Base-by-base conservation (phyloP, 371 early-diverging fungal genomes). In the Dichotomocladium elegans region DNA sequence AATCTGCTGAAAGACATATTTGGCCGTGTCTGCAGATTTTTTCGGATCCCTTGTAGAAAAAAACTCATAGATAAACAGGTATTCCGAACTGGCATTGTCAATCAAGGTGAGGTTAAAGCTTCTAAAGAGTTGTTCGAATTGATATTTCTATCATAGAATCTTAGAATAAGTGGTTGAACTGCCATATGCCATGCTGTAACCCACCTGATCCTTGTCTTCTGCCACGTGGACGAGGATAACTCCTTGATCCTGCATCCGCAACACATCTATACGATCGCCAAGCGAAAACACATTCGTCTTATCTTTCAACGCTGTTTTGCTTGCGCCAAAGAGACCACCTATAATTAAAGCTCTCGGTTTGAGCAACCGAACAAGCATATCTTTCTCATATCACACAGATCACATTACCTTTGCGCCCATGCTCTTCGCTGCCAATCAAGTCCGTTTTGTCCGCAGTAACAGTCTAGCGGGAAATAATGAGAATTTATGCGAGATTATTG, bases 21-120 rank as follows among this genome's bases (percentile, higher is more conserved):
- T 76, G 21, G 78, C 70, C 8, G 55, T 55, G 56, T 79, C 66
- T 27, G 72, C 66, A 47, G 75, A 63, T 4, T 61, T 68, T 31
- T 70, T 78, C 26, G 72, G 49, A 63, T 77, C 82, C 60, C 77
- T 64, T n/a, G 49, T 37, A 26, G 83, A 71, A 61, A 95, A 95
- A 68, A 94, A 96, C 51, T 93, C 92, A 27, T 81, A 71, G 25
- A 88, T 80, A 57, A 96, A 96, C 29, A 90, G 73, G 66, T 92
- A 95, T 70, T 96, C 97, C 6, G 94, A 87, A 34, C 89, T 85
- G 14, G 94, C 92, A 60, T 95, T 94, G 72, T 96, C 97, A 44
- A 91, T 85, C 45, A 96, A 64, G 4, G 94, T 83, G 29, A 92
- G 74, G 47, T 89, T 87, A 70, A 89, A 83, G 61, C 92, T 91